Evolutionary conservation across 257 asterid species (phyloP).

Genomic region (Plantago elongata): DNA sequence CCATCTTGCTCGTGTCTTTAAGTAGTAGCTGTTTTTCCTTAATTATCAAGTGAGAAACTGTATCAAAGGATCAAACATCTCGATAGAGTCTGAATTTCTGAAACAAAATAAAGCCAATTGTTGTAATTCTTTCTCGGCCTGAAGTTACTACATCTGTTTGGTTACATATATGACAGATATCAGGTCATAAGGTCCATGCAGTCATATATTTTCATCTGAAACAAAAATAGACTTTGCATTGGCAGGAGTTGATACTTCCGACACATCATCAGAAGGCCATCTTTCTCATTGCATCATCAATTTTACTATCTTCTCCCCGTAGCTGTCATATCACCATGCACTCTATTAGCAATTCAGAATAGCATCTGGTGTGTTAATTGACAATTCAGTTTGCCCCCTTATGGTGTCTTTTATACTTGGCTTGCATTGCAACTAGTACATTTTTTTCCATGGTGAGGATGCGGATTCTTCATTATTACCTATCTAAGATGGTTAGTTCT

Average conservation of each 20-base stretch:
- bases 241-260: too few relatives aligned
- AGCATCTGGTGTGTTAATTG: too few relatives aligned
- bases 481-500: too few relatives aligned
- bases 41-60: background rate
- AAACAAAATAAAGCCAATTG: background rate
- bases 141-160: background rate
- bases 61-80: background rate
- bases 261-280: too few relatives aligned
- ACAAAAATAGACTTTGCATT: too few relatives aligned
- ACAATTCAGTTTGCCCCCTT: too few relatives aligned
- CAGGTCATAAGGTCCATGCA: slow-evolving; percentile 8
- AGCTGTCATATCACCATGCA: too few relatives aligned
- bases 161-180: background rate
- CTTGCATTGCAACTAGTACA: too few relatives aligned
- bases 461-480: background rate
- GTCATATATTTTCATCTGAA: slow-evolving; percentile 1
- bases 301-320: background rate
- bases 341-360: too few relatives aligned
- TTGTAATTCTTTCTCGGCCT: background rate
- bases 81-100: background rate
- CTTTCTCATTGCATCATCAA: background rate
- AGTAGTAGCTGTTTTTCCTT: slow-evolving; percentile 9
- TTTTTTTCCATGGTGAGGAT: background rate
- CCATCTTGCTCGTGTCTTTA: slow-evolving; percentile 4
- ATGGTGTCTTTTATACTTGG: too few relatives aligned